A percentile compares a stretch with the other conserved stretches of the same genome.
Conservation (phyloP, 345 rosid genomes). For the Dovyalis caffra region DNA sequence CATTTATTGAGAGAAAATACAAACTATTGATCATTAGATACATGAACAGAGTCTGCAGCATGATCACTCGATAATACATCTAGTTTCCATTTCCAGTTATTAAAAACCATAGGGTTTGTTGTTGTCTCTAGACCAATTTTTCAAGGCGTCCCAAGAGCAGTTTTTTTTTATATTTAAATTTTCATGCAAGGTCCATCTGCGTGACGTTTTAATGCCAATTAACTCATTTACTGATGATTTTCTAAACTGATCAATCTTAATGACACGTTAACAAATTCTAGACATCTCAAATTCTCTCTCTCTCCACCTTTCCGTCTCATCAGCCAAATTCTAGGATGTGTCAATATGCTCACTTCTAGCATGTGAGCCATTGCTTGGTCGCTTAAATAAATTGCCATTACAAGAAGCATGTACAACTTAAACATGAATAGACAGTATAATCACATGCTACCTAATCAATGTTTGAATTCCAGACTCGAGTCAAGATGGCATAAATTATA, state of each 20-base stretch:
- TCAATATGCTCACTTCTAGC: neutral
- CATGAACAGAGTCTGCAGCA: neutral
- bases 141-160: too few species aligned
- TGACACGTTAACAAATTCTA: too few species aligned
- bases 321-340: neutral
- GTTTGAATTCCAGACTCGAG: neutral
- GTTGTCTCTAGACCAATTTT: neutral
- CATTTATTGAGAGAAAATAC: neutral
- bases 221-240: too few species aligned
- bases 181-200: neutral
- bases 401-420: neutral
- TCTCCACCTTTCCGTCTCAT: neutral
- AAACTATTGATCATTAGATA: neutral
- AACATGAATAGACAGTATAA: neutral
- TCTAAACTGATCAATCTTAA: too few species aligned
- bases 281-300: neutral
- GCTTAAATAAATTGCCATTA: neutral
- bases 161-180: neutral
- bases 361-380: neutral
- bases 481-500: neutral
- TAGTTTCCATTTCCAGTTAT: neutral
- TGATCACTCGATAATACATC: neutral
- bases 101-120: neutral
- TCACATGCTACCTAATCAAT: neutral
- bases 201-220: too few species aligned